These are phyloP conservation scores for Stagonosporopsis tanaceti DNA, from an alignment of 2,329 filamentous ascomycete genomes.

Conservation along the genomic window DNA sequence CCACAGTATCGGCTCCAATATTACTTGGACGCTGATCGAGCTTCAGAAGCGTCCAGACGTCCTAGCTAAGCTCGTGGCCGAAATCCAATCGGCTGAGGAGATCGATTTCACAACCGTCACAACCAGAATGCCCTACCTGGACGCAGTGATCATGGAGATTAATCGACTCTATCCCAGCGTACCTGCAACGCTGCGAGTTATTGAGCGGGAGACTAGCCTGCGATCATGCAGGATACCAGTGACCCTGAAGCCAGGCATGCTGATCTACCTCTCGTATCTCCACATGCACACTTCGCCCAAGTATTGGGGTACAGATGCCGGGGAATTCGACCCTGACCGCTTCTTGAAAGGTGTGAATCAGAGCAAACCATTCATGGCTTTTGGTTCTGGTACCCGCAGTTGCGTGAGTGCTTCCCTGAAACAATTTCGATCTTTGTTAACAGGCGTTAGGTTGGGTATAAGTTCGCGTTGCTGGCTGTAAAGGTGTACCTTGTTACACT, in stretches of 20 bases:
- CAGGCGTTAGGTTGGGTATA: constrained; percentile 6
- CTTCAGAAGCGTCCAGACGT: constrained; percentile 6
- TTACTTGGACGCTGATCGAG: constrained; percentile 10
- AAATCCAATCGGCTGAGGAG: constrained; percentile 1
- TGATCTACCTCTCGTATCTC: constrained; percentile 11
- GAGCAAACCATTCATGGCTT: constrained; percentile 3
- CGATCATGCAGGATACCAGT: constrained; percentile 3
- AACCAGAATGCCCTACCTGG: constrained; percentile 11
- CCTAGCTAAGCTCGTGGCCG: background rate
- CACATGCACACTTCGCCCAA: constrained; percentile 10
- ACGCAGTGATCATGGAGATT: constrained; percentile 11
- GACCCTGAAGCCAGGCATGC: constrained; percentile 8
- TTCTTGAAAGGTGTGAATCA: background rate
- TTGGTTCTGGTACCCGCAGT: constrained; percentile 2
- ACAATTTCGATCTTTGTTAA: background rate
- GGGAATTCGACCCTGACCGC: background rate
- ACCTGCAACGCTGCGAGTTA: constrained; percentile 11
- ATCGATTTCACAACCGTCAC: background rate
- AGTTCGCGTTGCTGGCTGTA: constrained; percentile 4
- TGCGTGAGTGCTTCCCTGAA: background rate
- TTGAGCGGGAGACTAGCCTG: constrained; percentile 5
- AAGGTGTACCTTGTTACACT: constrained; percentile 11
- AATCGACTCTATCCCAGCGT: constrained; percentile 12
- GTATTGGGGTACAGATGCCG: constrained; percentile 1
- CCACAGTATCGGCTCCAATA: constrained; percentile 12